Base-by-base conservation (phyloP, 2,329 filamentous ascomycete species). In the Ophiocordyceps sinensis region DNA sequence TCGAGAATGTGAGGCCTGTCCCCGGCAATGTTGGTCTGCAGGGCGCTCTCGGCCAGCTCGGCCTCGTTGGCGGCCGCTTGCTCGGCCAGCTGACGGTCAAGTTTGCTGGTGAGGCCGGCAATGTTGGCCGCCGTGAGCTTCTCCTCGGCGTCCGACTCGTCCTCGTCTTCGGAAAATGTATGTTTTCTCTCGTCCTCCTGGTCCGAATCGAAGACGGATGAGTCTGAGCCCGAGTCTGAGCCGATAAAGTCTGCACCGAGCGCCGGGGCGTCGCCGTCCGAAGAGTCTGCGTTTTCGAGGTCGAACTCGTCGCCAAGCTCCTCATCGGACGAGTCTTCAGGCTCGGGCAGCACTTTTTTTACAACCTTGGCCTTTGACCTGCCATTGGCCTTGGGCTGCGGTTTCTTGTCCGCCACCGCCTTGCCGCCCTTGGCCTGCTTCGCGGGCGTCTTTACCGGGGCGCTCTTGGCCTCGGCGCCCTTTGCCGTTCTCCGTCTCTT, bases 91-190 rank as follows among this genome's bases (percentile, higher is more conserved):
- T 91, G 70, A 53, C 75, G 69, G 58, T 98, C 89, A 43, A 98
- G 64, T 60, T 87, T 89, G 51, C 79, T 73, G 42, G 89, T 88
- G 42, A 98, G 67, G 44, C 91, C 91, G 53, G 82, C 91, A 47
- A 98, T 96, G 61, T 98, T 98, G 47, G 91, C 91, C 2, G 88
- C 88, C 40, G 86, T 98, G 50, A 98, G 73, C 58, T 80, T 82
- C 64, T 95, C 88, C 63, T 94, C 86, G 5, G 78, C 81, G 52
- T 93, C 86, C 1, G 83, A 88, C 40, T 87, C 81, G 48, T 89
- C 85, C 51, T 93, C 87, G 55, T 96, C 89, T 48, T 96, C 91
- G 0, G 91, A 96, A 70, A 94, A 98, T 70, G 94, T 85, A 48
- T 80, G 65, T 45, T 60, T 61, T 49, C 72, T 57, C 62, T 4